Percentiles rank a stretch among this genome's conserved stretches.
Evolutionary conservation across 371 early-diverging fungal species (phyloP).

Genomic region (Neoconidiobolus thromboides): DNA sequence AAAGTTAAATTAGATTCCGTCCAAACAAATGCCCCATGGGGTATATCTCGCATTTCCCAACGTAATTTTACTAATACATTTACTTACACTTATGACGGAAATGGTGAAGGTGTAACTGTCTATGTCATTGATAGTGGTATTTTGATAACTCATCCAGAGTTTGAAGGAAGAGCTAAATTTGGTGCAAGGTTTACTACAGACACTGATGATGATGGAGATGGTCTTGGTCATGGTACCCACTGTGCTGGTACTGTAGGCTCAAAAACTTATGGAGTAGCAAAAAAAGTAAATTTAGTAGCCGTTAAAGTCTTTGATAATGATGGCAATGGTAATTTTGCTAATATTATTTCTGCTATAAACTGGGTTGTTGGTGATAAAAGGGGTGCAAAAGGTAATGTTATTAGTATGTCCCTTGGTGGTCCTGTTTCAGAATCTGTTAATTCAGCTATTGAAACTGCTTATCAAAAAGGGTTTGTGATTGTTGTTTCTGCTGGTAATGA

Average conservation of each 20-base stretch:
- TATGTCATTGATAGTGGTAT: slow-evolving; percentile 73
- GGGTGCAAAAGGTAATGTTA: slow-evolving; percentile 2
- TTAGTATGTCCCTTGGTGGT: not conserved
- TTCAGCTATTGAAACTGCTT: not conserved
- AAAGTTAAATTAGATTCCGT: not conserved
- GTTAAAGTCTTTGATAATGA: slow-evolving; percentile 23
- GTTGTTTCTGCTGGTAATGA: slow-evolving; percentile 37
- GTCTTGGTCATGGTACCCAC: slow-evolving; percentile 40
- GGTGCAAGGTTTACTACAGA: slow-evolving; percentile 49
- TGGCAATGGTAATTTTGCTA: slow-evolving; percentile 8
- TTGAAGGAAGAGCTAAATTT: slow-evolving; percentile 46
- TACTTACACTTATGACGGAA: slow-evolving; percentile 9
- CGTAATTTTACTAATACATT: not conserved
- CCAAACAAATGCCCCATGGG: slow-evolving; percentile 3
- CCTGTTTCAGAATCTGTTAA: not conserved
- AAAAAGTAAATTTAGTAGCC: slow-evolving; percentile 42
- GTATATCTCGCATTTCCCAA: not conserved
- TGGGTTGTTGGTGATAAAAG: slow-evolving; percentile 11
- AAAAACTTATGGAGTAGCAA: slow-evolving; percentile 50
- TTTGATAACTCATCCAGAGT: slow-evolving; percentile 43
- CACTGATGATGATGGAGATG: slow-evolving; percentile 28
- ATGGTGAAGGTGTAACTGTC: slow-evolving; percentile 39
- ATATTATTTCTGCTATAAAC: slow-evolving; percentile 15
- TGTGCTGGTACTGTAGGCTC: slow-evolving; percentile 57
- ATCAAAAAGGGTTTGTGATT: slow-evolving; percentile 26